Evolutionary conservation across 108 stramenopile species (phyloP).

Genomic region (Pseudonitzschia pungens): DNA sequence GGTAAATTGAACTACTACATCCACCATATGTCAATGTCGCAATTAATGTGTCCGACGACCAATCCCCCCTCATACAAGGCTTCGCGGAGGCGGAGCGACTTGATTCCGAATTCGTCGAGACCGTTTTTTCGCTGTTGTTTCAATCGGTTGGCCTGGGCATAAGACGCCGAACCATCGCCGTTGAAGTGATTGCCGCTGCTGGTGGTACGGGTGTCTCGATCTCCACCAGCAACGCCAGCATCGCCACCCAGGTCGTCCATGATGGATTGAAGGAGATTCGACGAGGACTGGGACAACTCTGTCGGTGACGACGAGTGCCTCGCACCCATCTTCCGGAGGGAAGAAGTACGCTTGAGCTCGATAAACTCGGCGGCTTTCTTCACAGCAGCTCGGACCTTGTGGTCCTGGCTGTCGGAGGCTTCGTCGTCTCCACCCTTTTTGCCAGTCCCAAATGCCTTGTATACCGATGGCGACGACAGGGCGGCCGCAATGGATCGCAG

Average conservation of each 20-base stretch:
- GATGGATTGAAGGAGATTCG: not conserved
- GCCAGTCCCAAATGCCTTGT: not conserved
- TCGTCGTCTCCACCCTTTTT: not conserved
- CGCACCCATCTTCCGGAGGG: not conserved
- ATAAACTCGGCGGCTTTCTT: slow-evolving; percentile 20
- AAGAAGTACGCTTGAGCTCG: not conserved
- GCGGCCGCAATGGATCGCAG: slow-evolving; percentile 5
- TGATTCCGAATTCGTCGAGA: slow-evolving; percentile 22
- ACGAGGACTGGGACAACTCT: not conserved
- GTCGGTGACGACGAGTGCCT: not conserved
- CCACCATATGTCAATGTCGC: slow-evolving; percentile 54
- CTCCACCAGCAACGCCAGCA: too few relatives aligned
- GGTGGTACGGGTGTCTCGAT: not conserved
- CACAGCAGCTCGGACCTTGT: slow-evolving; percentile 1
- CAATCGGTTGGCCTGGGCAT: too few relatives aligned
- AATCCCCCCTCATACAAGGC: slow-evolving; percentile 39
- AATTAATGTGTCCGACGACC: slow-evolving; percentile 38
- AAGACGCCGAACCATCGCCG: not conserved
- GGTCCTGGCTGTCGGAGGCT: not conserved
- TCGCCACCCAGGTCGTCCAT: not conserved
- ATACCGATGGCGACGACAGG: not conserved
- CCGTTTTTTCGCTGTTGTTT: not conserved
- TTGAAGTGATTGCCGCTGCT: not conserved
- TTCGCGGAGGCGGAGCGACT: slow-evolving; percentile 28
- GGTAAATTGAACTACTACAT: too few relatives aligned